These are phyloP conservation scores for Metschnikowia dekortorum DNA, from an alignment of 805 yeast genomes.

Conservation along the genomic window DNA sequence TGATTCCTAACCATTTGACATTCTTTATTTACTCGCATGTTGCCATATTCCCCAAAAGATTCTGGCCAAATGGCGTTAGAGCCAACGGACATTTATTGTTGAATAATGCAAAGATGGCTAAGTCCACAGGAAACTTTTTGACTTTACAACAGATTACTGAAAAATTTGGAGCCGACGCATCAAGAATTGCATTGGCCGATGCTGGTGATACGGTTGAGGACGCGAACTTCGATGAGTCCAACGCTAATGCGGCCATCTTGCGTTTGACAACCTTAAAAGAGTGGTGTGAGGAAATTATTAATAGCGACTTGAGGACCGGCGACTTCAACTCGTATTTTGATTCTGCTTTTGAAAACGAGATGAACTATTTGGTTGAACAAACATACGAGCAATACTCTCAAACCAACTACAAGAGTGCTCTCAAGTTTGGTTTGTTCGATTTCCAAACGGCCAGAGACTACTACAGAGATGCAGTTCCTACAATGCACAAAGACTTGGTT, in stretches of 20 bases:
- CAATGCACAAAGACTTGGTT: constrained; percentile 83
- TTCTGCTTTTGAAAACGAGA: constrained; percentile 86
- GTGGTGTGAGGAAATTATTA: constrained; percentile 83
- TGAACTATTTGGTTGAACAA: constrained; percentile 75
- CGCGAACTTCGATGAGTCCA: constrained; percentile 94
- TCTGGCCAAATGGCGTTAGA: constrained; percentile 94
- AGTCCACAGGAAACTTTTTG: constrained; percentile 95
- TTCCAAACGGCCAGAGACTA: constrained; percentile 94
- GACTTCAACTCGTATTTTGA: constrained; percentile 66
- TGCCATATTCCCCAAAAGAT: constrained; percentile 83
- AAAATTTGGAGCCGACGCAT: constrained; percentile 96
- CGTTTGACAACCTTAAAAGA: constrained; percentile 89
- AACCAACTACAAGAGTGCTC: constrained; percentile 82
- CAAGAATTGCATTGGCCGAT: constrained; percentile 96
- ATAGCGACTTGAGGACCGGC: constrained; percentile 47
- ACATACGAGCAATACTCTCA: constrained; percentile 64
- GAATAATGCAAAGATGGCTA: constrained; percentile 97
- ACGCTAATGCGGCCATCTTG: constrained; percentile 95
- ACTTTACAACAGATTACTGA: constrained; percentile 78
- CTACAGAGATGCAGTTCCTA: constrained; percentile 73
- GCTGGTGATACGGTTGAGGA: constrained; percentile 98
- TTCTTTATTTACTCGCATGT: constrained; percentile 91
- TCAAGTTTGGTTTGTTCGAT: constrained; percentile 89
- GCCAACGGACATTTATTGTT: constrained; percentile 93
- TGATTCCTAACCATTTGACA: constrained; percentile 94